Conservation (phyloP, 768 basidiomycete species). For the Naganishia vaughanmartiniae region DNA sequence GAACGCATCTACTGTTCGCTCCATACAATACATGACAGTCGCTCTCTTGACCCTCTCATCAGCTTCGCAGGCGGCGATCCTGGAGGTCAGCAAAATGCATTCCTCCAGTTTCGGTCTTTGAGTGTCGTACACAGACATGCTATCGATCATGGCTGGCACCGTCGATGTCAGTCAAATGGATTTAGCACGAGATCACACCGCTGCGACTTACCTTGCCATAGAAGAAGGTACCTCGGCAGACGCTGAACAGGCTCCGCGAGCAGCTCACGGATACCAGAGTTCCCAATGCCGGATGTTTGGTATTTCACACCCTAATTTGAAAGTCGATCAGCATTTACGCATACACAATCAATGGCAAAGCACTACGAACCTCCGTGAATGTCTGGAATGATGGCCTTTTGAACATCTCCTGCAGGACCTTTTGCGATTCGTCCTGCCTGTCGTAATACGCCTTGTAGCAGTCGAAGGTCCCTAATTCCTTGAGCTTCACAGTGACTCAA, state of each 20-base stretch:
- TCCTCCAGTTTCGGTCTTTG: slow-evolving; percentile 76
- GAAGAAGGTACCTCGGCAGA: slow-evolving; percentile 87
- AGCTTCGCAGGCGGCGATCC: slow-evolving; percentile 85
- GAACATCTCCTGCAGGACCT: slow-evolving; percentile 75
- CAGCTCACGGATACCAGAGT: slow-evolving; percentile 82
- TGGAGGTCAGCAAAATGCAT: slow-evolving; percentile 81
- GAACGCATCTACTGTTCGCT: slow-evolving; percentile 81
- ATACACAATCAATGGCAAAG: slow-evolving; percentile 26
- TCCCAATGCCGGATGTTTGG: slow-evolving; percentile 58
- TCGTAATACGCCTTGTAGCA: slow-evolving; percentile 86
- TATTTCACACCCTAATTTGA: slow-evolving; percentile 62
- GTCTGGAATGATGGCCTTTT: slow-evolving; percentile 73
- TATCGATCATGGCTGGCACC: slow-evolving; percentile 72
- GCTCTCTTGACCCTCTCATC: slow-evolving; percentile 89
- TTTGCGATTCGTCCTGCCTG: slow-evolving; percentile 88
- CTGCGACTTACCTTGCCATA: slow-evolving; percentile 64
- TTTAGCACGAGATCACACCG: background rate
- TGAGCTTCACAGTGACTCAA: slow-evolving; percentile 57
- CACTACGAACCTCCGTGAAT: slow-evolving; percentile 73
- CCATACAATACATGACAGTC: slow-evolving; percentile 79
- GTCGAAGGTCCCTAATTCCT: slow-evolving; percentile 77
- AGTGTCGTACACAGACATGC: slow-evolving; percentile 73
- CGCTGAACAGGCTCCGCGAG: slow-evolving; percentile 96
- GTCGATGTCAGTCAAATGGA: slow-evolving; percentile 13
- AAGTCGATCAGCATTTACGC: slow-evolving; percentile 6